phyloP scores from a whole-genome alignment of 768 basidiomycete genomes.

The Auriscalpium vulgare region DNA sequence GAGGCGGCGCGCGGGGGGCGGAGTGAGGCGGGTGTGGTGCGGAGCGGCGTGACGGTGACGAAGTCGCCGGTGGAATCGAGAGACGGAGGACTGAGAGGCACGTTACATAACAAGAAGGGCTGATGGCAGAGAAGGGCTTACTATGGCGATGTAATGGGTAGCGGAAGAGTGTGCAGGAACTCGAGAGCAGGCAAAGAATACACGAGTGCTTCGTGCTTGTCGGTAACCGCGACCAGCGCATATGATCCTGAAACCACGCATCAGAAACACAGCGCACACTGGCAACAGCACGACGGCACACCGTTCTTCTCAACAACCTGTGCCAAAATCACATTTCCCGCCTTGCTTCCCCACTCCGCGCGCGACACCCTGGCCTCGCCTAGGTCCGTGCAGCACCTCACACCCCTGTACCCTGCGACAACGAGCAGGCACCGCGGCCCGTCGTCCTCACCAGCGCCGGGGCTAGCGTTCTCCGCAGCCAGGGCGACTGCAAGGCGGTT shows the following conservation, averaged over 20 bases:
- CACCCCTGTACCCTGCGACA: constrained; percentile 50
- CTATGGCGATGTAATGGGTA: constrained; percentile 4
- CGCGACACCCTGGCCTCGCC: constrained; percentile 53
- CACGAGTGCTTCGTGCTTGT: constrained; percentile 37
- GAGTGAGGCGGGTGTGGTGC: not conserved
- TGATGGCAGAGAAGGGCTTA: not conserved
- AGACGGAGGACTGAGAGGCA: constrained; percentile 25
- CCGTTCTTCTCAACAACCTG: constrained; percentile 58
- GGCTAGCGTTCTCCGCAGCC: constrained; percentile 1
- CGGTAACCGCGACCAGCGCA: constrained; percentile 46
- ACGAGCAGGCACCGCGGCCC: constrained; percentile 37
- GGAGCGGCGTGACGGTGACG: constrained; percentile 11
- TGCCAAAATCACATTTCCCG: constrained; percentile 39
- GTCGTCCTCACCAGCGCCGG: constrained; percentile 17
- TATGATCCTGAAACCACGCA: constrained; percentile 38
- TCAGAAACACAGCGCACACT: not conserved
- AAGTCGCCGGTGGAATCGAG: constrained; percentile 14
- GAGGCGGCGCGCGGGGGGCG: constrained; percentile 19
- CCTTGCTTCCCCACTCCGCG: constrained; percentile 52
- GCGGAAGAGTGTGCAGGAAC: constrained; percentile 34
- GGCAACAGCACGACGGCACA: constrained; percentile 17
- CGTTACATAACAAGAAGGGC: not conserved
- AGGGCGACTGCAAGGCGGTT: constrained; percentile 32
- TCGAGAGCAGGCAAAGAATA: constrained; percentile 64
- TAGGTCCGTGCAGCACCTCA: constrained; percentile 46